A percentile compares a stretch with the other conserved stretches of the same genome.
Conservation (phyloP, 768 basidiomycete species). For the Lactifluus volemus region DNA sequence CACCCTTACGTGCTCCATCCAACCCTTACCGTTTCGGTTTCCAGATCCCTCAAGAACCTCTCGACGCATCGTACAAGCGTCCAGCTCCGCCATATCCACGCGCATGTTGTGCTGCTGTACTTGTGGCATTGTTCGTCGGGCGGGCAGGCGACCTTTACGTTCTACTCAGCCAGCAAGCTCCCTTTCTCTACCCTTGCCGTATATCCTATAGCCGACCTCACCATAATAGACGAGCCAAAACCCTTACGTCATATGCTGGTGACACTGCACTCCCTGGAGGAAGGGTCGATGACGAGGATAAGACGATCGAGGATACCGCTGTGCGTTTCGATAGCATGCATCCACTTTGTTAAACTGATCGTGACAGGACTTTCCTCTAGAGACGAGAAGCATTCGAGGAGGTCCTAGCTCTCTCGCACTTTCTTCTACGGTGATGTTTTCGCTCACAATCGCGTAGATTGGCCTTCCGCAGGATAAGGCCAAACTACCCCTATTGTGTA, state of each 20-base stretch:
- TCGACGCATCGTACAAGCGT: slow-evolving; percentile 13
- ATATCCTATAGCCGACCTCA: not conserved
- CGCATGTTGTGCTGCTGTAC: slow-evolving; percentile 60
- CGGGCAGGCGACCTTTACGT: slow-evolving; percentile 80
- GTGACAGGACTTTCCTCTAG: slow-evolving; percentile 29
- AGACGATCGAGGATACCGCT: slow-evolving; percentile 68
- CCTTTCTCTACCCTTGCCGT: not conserved
- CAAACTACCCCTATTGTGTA: slow-evolving; percentile 67
- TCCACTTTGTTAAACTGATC: not conserved
- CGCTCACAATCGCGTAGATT: slow-evolving; percentile 40
- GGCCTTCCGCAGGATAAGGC: slow-evolving; percentile 66
- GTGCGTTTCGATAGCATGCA: slow-evolving; percentile 34
- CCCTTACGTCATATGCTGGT: slow-evolving; percentile 69
- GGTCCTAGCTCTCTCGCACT: slow-evolving; percentile 32
- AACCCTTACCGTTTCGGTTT: not conserved
- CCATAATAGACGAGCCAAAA: slow-evolving; percentile 54
- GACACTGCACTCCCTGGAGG: slow-evolving; percentile 89
- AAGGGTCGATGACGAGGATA: slow-evolving; percentile 62
- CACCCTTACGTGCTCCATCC: not conserved
- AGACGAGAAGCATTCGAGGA: slow-evolving; percentile 87
- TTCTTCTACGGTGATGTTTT: not conserved
- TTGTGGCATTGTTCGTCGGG: slow-evolving; percentile 81
- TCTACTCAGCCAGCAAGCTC: slow-evolving; percentile 63
- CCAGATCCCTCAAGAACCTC: slow-evolving; percentile 15
- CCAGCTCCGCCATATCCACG: slow-evolving; percentile 37